Conservation (phyloP, 768 basidiomycete species). For the Galerina marginata region DNA sequence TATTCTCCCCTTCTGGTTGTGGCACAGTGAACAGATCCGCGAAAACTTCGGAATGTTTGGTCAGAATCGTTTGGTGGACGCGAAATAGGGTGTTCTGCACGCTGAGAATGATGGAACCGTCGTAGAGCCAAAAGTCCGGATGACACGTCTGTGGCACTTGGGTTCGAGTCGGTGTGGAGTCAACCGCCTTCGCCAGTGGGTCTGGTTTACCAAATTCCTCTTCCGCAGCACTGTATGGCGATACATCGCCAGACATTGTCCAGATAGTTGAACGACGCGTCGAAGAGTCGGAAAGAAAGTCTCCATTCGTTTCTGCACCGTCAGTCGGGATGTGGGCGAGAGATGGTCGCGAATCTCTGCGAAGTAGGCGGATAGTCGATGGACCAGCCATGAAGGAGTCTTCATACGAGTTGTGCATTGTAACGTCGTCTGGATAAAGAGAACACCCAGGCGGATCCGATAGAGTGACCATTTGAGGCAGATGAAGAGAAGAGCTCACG, state of each 20-base stretch:
- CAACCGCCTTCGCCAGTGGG: background rate
- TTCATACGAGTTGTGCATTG: background rate
- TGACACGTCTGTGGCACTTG: slow-evolving; percentile 23
- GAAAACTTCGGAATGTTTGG: slow-evolving; percentile 69
- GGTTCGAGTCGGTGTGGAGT: background rate
- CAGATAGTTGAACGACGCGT: slow-evolving; percentile 11
- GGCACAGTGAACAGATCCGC: slow-evolving; percentile 65
- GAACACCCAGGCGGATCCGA: background rate
- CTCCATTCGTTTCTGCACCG: background rate
- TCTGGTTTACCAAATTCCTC: background rate
- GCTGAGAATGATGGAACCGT: slow-evolving; percentile 49
- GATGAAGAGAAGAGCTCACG: background rate
- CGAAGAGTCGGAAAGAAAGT: background rate
- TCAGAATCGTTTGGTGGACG: slow-evolving; percentile 51
- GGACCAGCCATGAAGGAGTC: slow-evolving; percentile 3
- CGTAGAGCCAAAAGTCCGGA: slow-evolving; percentile 49
- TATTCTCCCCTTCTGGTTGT: slow-evolving; percentile 47
- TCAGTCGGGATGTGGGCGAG: background rate
- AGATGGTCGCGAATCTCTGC: background rate
- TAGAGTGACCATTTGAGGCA: slow-evolving; percentile 5
- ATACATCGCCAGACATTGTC: slow-evolving; percentile 2
- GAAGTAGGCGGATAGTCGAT: background rate
- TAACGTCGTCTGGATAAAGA: background rate
- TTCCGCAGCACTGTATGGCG: background rate
- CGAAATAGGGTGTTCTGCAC: slow-evolving; percentile 48